Percentiles rank a stretch among this genome's conserved stretches.
phyloP scores from a whole-genome alignment of 73 alveolate genomes.

The Uronychia binucleata region DNA sequence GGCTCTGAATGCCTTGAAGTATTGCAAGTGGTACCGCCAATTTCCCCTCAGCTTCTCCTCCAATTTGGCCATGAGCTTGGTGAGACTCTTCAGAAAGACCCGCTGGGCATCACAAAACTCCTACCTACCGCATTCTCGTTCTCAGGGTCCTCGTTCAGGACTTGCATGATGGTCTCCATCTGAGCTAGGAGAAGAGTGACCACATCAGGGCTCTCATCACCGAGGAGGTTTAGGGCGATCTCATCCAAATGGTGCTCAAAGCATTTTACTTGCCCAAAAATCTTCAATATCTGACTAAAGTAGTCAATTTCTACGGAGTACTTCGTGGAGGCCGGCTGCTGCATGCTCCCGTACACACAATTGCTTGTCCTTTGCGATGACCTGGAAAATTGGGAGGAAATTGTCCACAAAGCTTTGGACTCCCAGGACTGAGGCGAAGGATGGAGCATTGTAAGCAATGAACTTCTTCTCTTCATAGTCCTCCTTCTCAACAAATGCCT shows the following conservation, averaged over 20 bases:
- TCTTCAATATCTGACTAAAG: not conserved
- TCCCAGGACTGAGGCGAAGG: constrained; percentile 1
- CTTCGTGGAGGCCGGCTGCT: constrained; percentile 14
- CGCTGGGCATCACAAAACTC: not conserved
- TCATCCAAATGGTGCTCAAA: not conserved
- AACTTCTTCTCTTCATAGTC: not conserved
- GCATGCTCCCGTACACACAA: not conserved
- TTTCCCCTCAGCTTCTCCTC: constrained; percentile 2
- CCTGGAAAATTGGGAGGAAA: not conserved
- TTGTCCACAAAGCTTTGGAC: not conserved
- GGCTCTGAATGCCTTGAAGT: not conserved
- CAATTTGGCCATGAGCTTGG: not conserved
- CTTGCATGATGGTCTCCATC: not conserved
- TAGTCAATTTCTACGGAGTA: not conserved
- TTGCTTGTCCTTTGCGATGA: not conserved
- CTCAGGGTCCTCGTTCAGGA: not conserved
- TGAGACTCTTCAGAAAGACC: not conserved
- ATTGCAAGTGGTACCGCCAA: not conserved
- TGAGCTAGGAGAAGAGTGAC: not conserved
- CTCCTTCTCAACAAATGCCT: not conserved
- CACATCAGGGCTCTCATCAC: not conserved
- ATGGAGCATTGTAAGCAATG: constrained; percentile 5
- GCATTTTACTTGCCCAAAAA: not conserved
- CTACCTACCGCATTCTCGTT: not conserved
- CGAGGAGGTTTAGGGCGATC: not conserved